Conservation (phyloP, 2,329 filamentous ascomycete genomes). For the Scedosporium boydii region DNA sequence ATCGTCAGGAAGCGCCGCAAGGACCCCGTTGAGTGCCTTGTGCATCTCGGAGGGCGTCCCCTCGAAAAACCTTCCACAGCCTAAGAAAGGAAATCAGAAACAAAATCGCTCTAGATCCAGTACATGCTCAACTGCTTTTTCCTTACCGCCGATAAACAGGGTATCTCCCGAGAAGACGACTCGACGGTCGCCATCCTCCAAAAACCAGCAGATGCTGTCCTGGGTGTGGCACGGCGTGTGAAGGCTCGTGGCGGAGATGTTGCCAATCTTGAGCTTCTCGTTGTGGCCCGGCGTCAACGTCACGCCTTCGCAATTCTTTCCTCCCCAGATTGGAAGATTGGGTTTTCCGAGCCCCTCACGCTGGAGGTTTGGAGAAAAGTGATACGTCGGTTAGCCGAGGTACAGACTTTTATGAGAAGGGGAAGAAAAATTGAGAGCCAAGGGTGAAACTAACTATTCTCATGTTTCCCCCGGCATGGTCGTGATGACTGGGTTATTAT, state of each 20-base stretch:
- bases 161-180: conserved; percentile 96
- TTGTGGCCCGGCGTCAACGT: conserved; percentile 67
- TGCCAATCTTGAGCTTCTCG: conserved; percentile 72
- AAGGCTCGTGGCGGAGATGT: conserved; percentile 74
- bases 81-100: conserved; percentile 27
- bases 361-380: neutral
- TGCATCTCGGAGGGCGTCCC: conserved; percentile 87
- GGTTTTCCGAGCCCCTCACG: conserved; percentile 38
- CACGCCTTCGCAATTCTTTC: conserved; percentile 75
- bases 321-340: conserved; percentile 71
- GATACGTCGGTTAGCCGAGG: neutral
- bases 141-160: conserved; percentile 76
- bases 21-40: conserved; percentile 76
- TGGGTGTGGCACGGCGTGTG: conserved; percentile 97
- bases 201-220: conserved; percentile 93
- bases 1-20: conserved; percentile 75
- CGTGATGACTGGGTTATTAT: conserved; percentile 61
- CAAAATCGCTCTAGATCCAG: too few species aligned
- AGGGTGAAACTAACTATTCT: conserved; percentile 52
- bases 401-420: neutral
- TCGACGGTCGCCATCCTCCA: conserved; percentile 66
- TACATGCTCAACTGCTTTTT: too few species aligned
- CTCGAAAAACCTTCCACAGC: conserved; percentile 94
- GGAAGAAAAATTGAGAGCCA: neutral
- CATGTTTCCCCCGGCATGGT: conserved; percentile 87